Evolutionary conservation across 2,329 filamentous ascomycete genomes (phyloP).

Genomic region (Escovopsis sp.): DNA sequence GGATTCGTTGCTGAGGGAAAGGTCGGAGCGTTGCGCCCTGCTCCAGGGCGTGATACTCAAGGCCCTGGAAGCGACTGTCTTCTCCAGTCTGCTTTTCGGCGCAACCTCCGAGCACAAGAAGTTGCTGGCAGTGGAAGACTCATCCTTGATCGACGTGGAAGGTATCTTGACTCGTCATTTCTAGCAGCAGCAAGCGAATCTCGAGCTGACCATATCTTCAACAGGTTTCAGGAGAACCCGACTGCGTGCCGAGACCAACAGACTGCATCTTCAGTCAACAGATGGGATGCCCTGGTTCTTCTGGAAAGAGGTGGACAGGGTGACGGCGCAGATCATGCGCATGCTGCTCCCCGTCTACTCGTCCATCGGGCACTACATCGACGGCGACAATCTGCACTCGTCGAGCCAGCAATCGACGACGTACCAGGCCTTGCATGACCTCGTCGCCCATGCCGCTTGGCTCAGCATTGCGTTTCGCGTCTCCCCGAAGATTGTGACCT

Average conservation of each 20-base stretch:
- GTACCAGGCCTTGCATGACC: constrained; percentile 14
- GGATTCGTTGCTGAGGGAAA: constrained; percentile 14
- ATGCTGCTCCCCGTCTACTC: constrained; percentile 14
- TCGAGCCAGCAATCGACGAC: constrained; percentile 5
- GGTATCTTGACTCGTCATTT: constrained; percentile 7
- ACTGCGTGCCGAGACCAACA: constrained; percentile 13
- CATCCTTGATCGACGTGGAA: constrained; percentile 12
- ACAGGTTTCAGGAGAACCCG: constrained; percentile 17
- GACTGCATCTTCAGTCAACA: constrained; percentile 10
- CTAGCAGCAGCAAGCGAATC: neutral
- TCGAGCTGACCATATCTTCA: neutral
- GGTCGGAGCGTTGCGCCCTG: constrained; percentile 11
- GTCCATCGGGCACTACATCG: constrained; percentile 7
- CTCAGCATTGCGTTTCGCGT: constrained; percentile 14
- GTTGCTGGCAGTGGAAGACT: constrained; percentile 12
- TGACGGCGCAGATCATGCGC: constrained; percentile 10
- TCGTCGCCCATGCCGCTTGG: constrained; percentile 18
- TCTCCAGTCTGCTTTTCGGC: constrained; percentile 18
- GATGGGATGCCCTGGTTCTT: constrained; percentile 13
- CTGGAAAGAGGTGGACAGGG: constrained; percentile 17
- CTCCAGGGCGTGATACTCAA: constrained; percentile 17
- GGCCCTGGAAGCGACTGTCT: constrained; percentile 13
- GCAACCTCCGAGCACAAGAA: constrained; percentile 12
- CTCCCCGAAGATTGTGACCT: constrained; percentile 11
- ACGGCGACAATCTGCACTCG: neutral